Conservation (phyloP, 2,329 filamentous ascomycete species). For the Myriosclerotinia curreyana region DNA sequence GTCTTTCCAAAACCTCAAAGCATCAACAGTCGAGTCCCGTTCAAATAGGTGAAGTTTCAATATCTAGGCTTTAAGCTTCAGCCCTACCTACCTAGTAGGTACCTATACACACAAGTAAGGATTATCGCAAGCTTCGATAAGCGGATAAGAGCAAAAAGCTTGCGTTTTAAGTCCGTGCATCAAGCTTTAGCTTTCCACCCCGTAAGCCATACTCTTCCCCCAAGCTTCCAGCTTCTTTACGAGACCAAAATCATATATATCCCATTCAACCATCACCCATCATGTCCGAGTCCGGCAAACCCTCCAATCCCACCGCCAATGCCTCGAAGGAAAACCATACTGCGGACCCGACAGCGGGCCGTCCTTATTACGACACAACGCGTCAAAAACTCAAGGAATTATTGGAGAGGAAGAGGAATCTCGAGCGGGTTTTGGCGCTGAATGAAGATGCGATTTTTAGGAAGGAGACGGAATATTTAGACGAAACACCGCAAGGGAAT, state of each 20-base stretch:
- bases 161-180: slow-evolving; percentile 1
- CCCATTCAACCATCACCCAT: neutral
- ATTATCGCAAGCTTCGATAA: slow-evolving; percentile 12
- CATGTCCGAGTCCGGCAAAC: slow-evolving; percentile 6
- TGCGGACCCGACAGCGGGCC: slow-evolving; percentile 49
- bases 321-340: slow-evolving; percentile 41
- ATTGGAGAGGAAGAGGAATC: slow-evolving; percentile 60
- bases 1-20: too few species aligned
- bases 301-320: neutral
- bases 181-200: neutral
- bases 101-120: too few species aligned
- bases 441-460: slow-evolving; percentile 77
- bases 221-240: slow-evolving; percentile 9
- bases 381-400: slow-evolving; percentile 65
- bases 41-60: neutral
- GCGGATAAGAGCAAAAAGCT: slow-evolving; percentile 19
- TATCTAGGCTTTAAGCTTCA: neutral
- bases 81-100: too few species aligned
- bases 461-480: slow-evolving; percentile 83
- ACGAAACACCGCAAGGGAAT: slow-evolving; percentile 85
- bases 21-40: neutral
- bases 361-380: slow-evolving; percentile 71
- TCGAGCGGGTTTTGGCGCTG: slow-evolving; percentile 30
- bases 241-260: too few species aligned
- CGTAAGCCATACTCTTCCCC: neutral